phyloP scores from a whole-genome alignment of 2,329 filamentous ascomycete genomes.

The Alternaria triticina region DNA sequence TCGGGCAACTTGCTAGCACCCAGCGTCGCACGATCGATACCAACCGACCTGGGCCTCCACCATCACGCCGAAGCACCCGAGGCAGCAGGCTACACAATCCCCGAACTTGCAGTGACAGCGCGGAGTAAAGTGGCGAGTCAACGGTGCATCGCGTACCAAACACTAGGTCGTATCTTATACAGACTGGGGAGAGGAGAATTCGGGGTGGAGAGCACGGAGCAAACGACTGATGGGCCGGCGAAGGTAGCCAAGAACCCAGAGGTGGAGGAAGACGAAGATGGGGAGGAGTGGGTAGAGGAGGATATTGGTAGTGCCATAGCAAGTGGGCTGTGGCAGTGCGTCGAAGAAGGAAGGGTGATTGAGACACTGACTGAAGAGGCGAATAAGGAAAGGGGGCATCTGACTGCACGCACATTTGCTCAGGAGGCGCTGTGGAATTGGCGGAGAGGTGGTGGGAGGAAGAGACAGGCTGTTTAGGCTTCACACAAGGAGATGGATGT shows the following conservation, averaged over 20 bases:
- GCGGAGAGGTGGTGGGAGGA: slow-evolving; percentile 71
- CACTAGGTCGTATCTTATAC: slow-evolving; percentile 83
- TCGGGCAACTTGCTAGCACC: slow-evolving; percentile 81
- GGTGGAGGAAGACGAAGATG: slow-evolving; percentile 39
- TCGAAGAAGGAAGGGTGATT: slow-evolving; percentile 78
- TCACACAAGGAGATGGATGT: background rate
- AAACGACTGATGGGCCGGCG: slow-evolving; percentile 56
- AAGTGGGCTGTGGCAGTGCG: slow-evolving; percentile 80
- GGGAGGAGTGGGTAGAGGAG: slow-evolving; percentile 46
- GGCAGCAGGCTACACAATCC: slow-evolving; percentile 91
- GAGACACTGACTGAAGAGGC: slow-evolving; percentile 80
- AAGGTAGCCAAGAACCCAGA: slow-evolving; percentile 48
- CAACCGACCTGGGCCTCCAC: slow-evolving; percentile 81
- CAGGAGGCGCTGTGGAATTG: slow-evolving; percentile 90
- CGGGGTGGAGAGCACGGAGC: slow-evolving; percentile 57
- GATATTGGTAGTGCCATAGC: slow-evolving; percentile 57
- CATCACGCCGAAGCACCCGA: slow-evolving; percentile 93
- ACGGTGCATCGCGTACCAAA: slow-evolving; percentile 89
- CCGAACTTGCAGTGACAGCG: slow-evolving; percentile 80
- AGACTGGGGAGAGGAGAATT: slow-evolving; percentile 78
- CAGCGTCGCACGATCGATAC: slow-evolving; percentile 73
- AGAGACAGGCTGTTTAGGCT: slow-evolving; percentile 59
- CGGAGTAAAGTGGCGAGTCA: slow-evolving; percentile 85
- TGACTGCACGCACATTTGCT: slow-evolving; percentile 82
- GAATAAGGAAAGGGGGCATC: slow-evolving; percentile 69